Percentiles rank a stretch among this genome's conserved stretches.
phyloP scores from a whole-genome alignment of 164 flowering plant genomes.

The Vitis rotundifolia region DNA sequence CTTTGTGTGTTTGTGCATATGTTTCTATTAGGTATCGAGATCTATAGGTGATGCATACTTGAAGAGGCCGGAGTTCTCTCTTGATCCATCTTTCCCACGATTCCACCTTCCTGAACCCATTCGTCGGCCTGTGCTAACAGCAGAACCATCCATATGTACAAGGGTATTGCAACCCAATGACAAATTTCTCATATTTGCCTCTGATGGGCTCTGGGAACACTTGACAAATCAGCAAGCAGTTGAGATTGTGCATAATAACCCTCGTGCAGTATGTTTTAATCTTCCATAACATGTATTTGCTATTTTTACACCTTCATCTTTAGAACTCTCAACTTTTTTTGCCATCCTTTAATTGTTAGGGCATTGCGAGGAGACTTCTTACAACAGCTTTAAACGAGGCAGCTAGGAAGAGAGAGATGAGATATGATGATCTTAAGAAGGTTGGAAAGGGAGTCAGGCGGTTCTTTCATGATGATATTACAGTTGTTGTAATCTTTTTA shows the following conservation, averaged over 20 bases:
- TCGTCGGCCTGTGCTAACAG: slow-evolving; percentile 57
- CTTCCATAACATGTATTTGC: neutral
- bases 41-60: slow-evolving; percentile 90
- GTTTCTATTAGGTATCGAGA: slow-evolving; percentile 61
- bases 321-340: neutral
- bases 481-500: slow-evolving; percentile 70
- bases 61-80: slow-evolving; percentile 64
- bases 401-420: slow-evolving; percentile 55
- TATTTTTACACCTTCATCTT: neutral
- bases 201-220: slow-evolving; percentile 94
- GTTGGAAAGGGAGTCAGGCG: slow-evolving; percentile 54
- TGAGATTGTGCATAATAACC: slow-evolving; percentile 56
- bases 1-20: neutral
- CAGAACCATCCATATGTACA: slow-evolving; percentile 59
- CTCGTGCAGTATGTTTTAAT: slow-evolving; percentile 51
- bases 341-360: slow-evolving; percentile 35
- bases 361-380: slow-evolving; percentile 72
- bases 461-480: slow-evolving; percentile 73
- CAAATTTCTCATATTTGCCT: slow-evolving; percentile 78
- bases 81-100: slow-evolving; percentile 54
- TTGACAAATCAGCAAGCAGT: slow-evolving; percentile 72
- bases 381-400: slow-evolving; percentile 54
- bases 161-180: slow-evolving; percentile 52
- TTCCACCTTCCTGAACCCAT: slow-evolving; percentile 61
- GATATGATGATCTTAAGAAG: slow-evolving; percentile 52